Conservation (phyloP, 306 rosid genomes). For the Herpetospermum pedunculosum region DNA sequence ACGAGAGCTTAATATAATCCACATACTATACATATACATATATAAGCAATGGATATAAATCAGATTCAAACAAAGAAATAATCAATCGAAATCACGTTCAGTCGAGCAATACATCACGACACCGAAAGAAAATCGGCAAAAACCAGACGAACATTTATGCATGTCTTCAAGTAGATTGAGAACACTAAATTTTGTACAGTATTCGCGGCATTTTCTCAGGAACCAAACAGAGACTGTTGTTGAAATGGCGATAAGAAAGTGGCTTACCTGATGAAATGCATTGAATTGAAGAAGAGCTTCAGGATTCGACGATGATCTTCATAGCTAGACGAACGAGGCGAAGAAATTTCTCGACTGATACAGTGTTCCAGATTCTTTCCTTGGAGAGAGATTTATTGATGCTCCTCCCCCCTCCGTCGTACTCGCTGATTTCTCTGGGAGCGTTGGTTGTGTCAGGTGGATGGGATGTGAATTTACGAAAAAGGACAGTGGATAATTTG, state of each 20-base stretch:
- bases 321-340: neutral
- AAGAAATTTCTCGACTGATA: neutral
- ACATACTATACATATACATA: neutral
- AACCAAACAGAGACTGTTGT: constrained; percentile 11
- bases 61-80: neutral
- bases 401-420: no score
- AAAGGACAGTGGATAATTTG: neutral
- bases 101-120: neutral
- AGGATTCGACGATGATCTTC: neutral
- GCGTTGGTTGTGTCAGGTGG: constrained; percentile 5
- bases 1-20: neutral
- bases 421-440: constrained; percentile 3
- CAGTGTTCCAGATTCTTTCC: neutral
- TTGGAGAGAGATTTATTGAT: neutral
- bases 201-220: constrained; percentile 5
- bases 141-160: neutral
- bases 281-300: neutral
- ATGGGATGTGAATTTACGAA: neutral
- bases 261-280: neutral
- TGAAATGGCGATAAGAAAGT: neutral
- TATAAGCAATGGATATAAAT: constrained; percentile 9
- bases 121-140: neutral
- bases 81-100: neutral
- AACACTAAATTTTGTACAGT: neutral
- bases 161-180: neutral